Evolutionary conservation across 179 eudicot genomes (phyloP), one percentile per base, ranked within the genome.

Genomic region (Drosera spatulata): DNA sequence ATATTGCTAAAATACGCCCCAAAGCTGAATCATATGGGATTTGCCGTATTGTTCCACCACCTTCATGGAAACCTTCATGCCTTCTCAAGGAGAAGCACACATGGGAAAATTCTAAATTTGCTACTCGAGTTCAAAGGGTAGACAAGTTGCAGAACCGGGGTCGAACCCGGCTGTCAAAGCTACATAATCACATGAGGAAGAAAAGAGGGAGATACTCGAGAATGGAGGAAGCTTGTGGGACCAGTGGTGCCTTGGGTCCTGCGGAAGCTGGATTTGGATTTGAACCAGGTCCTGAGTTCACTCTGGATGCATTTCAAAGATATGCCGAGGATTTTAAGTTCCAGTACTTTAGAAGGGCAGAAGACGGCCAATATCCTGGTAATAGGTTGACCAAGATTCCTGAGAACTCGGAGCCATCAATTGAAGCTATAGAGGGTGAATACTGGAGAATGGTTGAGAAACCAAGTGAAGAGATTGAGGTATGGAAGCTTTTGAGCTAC

Each of bases 381-480:
- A 67, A 50, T 63, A 69, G 67, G 40, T 58, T 8, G 33, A 37
- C 69, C 40, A 62, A 53, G 37, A 39, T 46, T 56, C 67, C 70
- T 50, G 80, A 66, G 56, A 81, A 71, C 59, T 73, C 77, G 73
- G 81, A 88, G 50, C 97, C 94, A 41, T 63, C 94, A 14, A 70
- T 85, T 62, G 96, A 87, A 71, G 63, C 70, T 56, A 90, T 94
- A 60, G 97, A 94, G 76, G 97, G 99, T 64, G 99, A 94, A 73
- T 94, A 90, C 75, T 94, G 99, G 99, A 78, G 97, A 63, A 80
- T 94, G 73, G 96, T 94, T 14, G 97, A 94, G 85, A 83, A 73
- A 64, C 96, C 99, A 43, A 87, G 96, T 13, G 94, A 91, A 76
- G 97, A 94, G 80, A 85, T 94, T 68, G 97, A 94, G 99, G 99